phyloP scores from a whole-genome alignment of 2,329 filamentous ascomycete genomes.

The Neurospora crassa region DNA sequence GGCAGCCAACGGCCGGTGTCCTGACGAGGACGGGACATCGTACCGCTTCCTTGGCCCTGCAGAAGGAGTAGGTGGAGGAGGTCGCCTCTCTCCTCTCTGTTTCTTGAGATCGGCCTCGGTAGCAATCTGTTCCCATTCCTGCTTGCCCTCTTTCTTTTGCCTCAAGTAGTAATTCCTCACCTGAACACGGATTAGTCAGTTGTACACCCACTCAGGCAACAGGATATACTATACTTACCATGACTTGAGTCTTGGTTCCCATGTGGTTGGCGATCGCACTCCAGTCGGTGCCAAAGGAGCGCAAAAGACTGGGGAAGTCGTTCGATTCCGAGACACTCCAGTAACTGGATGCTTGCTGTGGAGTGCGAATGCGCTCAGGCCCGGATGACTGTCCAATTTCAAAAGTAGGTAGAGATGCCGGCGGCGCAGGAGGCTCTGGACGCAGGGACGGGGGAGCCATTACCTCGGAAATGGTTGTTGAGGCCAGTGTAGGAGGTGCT shows the following conservation, averaged over 20 bases:
- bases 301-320: slow-evolving; percentile 64
- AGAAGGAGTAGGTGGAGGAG: slow-evolving; percentile 49
- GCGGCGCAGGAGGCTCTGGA: slow-evolving; percentile 41
- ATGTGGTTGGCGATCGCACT: slow-evolving; percentile 65
- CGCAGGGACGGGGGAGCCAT: slow-evolving; percentile 48
- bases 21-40: slow-evolving; percentile 32
- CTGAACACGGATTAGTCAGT: slow-evolving; percentile 29
- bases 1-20: slow-evolving; percentile 39
- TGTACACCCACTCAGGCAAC: background rate
- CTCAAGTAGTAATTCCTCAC: slow-evolving; percentile 61
- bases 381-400: slow-evolving; percentile 35
- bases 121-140: slow-evolving; percentile 51
- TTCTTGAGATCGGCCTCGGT: slow-evolving; percentile 50
- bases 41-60: slow-evolving; percentile 40
- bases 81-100: slow-evolving; percentile 46
- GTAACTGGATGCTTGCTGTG: slow-evolving; percentile 63
- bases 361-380: slow-evolving; percentile 39
- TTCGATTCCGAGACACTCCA: slow-evolving; percentile 78
- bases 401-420: slow-evolving; percentile 39
- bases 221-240: slow-evolving; percentile 47
- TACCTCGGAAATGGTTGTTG: slow-evolving; percentile 37
- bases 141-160: slow-evolving; percentile 48
- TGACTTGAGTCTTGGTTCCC: slow-evolving; percentile 77
- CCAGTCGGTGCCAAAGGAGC: slow-evolving; percentile 73
- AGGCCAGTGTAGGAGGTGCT: slow-evolving; percentile 23